A percentile compares a stretch with the other conserved stretches of the same genome.
phyloP scores from a whole-genome alignment of 2,329 filamentous ascomycete species.

The Botrytis fragariae region DNA sequence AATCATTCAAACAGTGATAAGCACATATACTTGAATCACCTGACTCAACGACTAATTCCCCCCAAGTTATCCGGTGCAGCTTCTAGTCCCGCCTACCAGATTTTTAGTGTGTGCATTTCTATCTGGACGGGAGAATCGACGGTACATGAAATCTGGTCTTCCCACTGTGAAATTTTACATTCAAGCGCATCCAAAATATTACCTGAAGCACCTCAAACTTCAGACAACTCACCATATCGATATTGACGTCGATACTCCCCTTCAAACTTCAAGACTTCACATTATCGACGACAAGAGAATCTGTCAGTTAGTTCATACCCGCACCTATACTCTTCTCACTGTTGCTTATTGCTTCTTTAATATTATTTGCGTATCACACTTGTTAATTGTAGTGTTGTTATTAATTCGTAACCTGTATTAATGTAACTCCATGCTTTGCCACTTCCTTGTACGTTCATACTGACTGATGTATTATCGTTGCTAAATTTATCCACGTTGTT shows the following conservation, averaged over 20 bases:
- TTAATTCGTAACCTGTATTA: not conserved
- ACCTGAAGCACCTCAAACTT: not conserved
- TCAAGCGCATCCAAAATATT: not conserved
- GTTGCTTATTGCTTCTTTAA: not conserved
- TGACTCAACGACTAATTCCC: not conserved
- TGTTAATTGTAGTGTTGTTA: not conserved
- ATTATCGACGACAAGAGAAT: not conserved
- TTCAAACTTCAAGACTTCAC: not conserved
- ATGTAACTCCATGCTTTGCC: not conserved
- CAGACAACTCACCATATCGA: not conserved
- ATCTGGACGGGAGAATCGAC: not conserved
- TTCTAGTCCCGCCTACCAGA: not conserved
- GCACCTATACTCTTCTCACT: not conserved
- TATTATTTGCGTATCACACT: not conserved
- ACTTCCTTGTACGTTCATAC: not conserved
- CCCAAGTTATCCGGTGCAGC: not conserved
- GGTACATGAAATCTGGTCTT: no score
- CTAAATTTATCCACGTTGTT: fast-evolving
- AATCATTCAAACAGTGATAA: fast-evolving
- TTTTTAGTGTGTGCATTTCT: not conserved
- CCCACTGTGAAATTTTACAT: no score
- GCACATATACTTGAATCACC: not conserved
- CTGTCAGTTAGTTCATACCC: fast-evolving
- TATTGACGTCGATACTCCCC: not conserved
- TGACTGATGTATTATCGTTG: not conserved